Evolutionary conservation across 1,284 basidiomycete species (phyloP), one percentile per base, ranked within the genome.

Genomic region (Boletus hoseneyae): DNA sequence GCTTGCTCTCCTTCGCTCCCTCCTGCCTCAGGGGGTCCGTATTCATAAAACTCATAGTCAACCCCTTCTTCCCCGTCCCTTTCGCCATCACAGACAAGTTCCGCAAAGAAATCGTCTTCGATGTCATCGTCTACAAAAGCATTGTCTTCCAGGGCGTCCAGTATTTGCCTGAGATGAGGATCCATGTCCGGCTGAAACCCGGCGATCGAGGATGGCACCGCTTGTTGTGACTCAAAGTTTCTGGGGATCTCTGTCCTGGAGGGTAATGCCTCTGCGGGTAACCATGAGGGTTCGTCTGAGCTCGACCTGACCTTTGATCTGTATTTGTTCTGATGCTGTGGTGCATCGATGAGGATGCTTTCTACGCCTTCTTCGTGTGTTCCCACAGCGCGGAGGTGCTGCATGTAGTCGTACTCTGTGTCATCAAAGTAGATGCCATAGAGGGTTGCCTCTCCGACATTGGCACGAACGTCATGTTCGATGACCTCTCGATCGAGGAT

Each of bases 401-500:
- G 89, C 92, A 98, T 96, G 75, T 99, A 99, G 70, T 99, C 92
- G 74, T 99, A 99, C 50, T 92, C 81, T n/a, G 92, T 91, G 65
- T 99, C 96, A 71, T 99, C 95, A 73, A 83, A 99, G 72, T 93
- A 94, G 63, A 99, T 75, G 10, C 94, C 96, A 68, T 98, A 97
- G 21, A 83, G 67, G 4, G 91, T 77, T 0, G 97, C 97, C 73
- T 99, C 92, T 50, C 95, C 97, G 53, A 85, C 70, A 52, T 82
- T 83, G 18, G 71, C 57, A 49, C 71, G 70, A 45, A 67, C 62
- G 47, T 79, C 77, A 37, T 73, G 70, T 32, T 71, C 73, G 43
- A 84, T 71, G n/a, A 86, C 83, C 18, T 79, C 78, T 8, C 80
- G 72, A n/a, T 82, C 68, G 12, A 89, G 69, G 6, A 74, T 59